Evolutionary conservation across 2,329 filamentous ascomycete species (phyloP).

Genomic region (Aspergillus sp.): DNA sequence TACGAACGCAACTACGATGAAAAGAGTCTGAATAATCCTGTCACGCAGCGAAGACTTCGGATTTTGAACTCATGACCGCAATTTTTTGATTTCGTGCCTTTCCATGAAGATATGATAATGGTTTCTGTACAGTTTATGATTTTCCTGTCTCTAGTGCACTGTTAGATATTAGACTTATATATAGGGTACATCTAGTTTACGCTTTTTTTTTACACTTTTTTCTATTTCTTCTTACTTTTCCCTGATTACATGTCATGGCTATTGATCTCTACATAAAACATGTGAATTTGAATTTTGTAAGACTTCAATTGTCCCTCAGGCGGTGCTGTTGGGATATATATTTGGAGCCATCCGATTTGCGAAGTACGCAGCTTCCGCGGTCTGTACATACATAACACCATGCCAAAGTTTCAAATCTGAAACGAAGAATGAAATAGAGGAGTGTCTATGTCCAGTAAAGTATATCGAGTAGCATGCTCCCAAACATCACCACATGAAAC

Average conservation of each 20-base stretch:
- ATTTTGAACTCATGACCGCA: not conserved
- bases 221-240: not conserved
- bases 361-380: not conserved
- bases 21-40: not conserved
- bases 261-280: too few relatives aligned
- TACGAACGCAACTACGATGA: slow-evolving; percentile 10
- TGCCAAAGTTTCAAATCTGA: not conserved
- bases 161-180: not conserved
- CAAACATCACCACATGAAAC: not conserved
- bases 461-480: not conserved
- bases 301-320: not conserved
- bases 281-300: too few relatives aligned
- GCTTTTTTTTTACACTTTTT: too few relatives aligned
- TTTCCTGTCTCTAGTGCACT: not conserved
- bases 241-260: not conserved
- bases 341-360: not conserved
- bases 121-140: not conserved
- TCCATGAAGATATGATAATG: not conserved
- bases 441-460: not conserved
- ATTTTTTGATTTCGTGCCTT: not conserved
- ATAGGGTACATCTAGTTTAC: not conserved
- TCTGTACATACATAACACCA: too few relatives aligned
- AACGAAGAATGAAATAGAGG: not conserved
- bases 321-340: not conserved
- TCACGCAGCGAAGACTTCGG: not conserved